Percentiles rank a stretch among this genome's conserved stretches.
Conservation (phyloP, 441 rosid genomes). For the Oxalis stricta region DNA sequence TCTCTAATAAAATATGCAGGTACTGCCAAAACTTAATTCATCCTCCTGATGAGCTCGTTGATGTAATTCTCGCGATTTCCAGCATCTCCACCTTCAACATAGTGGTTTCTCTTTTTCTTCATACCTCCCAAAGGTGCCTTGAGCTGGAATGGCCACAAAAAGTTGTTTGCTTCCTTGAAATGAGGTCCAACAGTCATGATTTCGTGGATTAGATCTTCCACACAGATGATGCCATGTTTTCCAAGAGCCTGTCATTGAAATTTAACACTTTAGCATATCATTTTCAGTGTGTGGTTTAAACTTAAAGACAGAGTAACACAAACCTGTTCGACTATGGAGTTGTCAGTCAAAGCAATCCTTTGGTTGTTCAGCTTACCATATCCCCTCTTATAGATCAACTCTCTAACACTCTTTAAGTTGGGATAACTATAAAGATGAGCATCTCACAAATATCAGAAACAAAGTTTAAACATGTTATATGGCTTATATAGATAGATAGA, state of each 20-base stretch:
- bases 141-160: constrained; percentile 70
- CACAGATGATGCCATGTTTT: constrained; percentile 42
- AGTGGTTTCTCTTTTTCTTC: constrained; percentile 71
- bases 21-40: constrained; percentile 48
- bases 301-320: not conserved
- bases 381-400: constrained; percentile 64
- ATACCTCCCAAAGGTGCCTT: constrained; percentile 67
- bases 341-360: constrained; percentile 56
- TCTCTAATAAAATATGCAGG: too few species aligned
- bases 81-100: constrained; percentile 74
- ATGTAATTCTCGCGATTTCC: constrained; percentile 66
- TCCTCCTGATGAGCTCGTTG: constrained; percentile 59
- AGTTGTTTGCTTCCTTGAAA: constrained; percentile 73
- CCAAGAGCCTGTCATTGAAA: constrained; percentile 35
- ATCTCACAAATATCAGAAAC: not conserved
- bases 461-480: too few species aligned
- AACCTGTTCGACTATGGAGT: constrained; percentile 55
- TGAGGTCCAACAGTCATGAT: constrained; percentile 69
- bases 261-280: not conserved
- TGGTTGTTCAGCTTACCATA: constrained; percentile 62
- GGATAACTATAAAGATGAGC: constrained; percentile 31
- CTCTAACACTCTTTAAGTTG: constrained; percentile 59
- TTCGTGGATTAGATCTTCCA: constrained; percentile 64
- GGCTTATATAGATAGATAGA: too few species aligned
- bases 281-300: not conserved